A percentile compares a stretch with the other conserved stretches of the same genome.
phyloP scores from a whole-genome alignment of 345 rosid genomes.

The Toxicodendron radicans region DNA sequence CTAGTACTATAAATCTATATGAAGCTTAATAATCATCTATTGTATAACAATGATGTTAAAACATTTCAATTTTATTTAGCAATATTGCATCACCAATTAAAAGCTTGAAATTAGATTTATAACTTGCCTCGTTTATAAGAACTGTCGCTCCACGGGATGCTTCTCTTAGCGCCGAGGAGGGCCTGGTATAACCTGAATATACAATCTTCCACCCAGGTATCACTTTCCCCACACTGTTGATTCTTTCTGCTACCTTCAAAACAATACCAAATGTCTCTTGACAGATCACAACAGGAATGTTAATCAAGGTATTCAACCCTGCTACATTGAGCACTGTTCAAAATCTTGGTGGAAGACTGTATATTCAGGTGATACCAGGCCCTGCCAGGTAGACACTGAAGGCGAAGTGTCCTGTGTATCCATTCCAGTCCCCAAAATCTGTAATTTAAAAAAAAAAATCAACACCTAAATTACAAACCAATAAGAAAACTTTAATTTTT shows the following conservation, averaged over 20 bases:
- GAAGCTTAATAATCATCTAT: too few relatives aligned
- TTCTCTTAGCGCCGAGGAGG: constrained; percentile 67
- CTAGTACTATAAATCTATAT: not conserved
- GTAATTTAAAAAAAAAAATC: not conserved
- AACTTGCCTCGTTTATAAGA: constrained; percentile 86
- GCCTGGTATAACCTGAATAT: constrained; percentile 94
- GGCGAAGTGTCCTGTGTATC: constrained; percentile 95
- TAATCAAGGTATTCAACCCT: constrained; percentile 64
- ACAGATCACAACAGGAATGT: constrained; percentile 93
- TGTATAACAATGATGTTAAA: not conserved
- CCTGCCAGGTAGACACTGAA: too few relatives aligned
- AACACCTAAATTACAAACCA: not conserved
- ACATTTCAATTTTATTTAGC: not conserved
- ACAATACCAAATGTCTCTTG: constrained; percentile 83
- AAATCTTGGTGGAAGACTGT: too few relatives aligned
- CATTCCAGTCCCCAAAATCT: constrained; percentile 96
- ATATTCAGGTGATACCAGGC: too few relatives aligned
- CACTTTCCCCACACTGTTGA: too few relatives aligned
- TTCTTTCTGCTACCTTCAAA: constrained; percentile 69
- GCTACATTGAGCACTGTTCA: constrained; percentile 57
- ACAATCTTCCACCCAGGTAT: too few relatives aligned
- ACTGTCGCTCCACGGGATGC: constrained; percentile 80
- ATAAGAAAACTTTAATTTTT: not conserved
- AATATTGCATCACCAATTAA: not conserved
- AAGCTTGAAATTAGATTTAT: not conserved